phyloP scores from a whole-genome alignment of 2,329 filamentous ascomycete genomes.

The Beauveria sp. region DNA sequence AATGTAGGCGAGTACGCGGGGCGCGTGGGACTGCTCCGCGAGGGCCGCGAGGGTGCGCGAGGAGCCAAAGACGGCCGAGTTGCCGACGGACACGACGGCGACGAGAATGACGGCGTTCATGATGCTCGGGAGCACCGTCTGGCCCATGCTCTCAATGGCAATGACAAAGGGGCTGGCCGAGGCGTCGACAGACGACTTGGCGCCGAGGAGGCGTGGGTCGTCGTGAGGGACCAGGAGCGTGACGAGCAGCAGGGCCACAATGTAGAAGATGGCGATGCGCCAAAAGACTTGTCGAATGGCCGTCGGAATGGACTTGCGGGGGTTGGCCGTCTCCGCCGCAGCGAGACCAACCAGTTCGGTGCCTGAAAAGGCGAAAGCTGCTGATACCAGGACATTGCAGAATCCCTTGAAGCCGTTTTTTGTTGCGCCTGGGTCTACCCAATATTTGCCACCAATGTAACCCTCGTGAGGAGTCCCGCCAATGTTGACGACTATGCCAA shows the following conservation, averaged over 20 bases:
- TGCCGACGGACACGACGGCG: conserved; percentile 43
- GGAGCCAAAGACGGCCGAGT: conserved; percentile 44
- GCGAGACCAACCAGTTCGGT: conserved; percentile 61
- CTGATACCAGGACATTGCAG: conserved; percentile 59
- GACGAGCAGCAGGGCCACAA: conserved; percentile 37
- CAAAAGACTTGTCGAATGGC: conserved; percentile 65
- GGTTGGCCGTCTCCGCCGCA: conserved; percentile 58
- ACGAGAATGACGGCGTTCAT: conserved; percentile 46
- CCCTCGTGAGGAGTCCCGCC: conserved; percentile 44
- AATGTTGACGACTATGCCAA: conserved; percentile 45
- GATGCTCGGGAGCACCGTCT: conserved; percentile 37
- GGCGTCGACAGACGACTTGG: conserved; percentile 18
- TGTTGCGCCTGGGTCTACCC: conserved; percentile 42
- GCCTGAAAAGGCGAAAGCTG: conserved; percentile 60
- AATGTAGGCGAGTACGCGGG: conserved; percentile 42
- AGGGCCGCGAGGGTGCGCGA: conserved; percentile 46
- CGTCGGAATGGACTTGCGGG: conserved; percentile 60
- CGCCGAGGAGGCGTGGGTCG: conserved; percentile 32
- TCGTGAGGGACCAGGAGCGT: conserved; percentile 34
- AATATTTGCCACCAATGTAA: conserved; percentile 33
- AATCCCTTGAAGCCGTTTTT: conserved; percentile 62
- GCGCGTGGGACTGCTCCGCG: conserved; percentile 43
- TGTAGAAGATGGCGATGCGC: conserved; percentile 40
- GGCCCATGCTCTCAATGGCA: conserved; percentile 37
- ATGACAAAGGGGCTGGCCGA: conserved; percentile 42